Percentiles rank a stretch among this genome's conserved stretches.
Evolutionary conservation across 2,329 filamentous ascomycete species (phyloP).

Genomic region (Phaeoacremonium minimum): DNA sequence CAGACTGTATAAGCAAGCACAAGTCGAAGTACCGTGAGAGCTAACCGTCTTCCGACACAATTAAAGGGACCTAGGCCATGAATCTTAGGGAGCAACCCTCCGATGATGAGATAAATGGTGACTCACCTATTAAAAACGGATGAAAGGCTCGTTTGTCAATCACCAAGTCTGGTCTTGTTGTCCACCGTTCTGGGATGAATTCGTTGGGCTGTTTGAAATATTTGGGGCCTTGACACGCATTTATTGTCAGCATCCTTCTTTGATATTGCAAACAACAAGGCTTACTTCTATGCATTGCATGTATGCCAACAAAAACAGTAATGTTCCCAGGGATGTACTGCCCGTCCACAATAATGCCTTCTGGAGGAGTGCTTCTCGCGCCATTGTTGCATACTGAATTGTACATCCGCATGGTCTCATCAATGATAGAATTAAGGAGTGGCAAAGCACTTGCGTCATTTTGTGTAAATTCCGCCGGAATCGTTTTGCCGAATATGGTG

Average conservation of each 20-base stretch:
- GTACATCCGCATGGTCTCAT: conserved; percentile 7
- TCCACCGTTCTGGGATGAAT: conserved; percentile 29
- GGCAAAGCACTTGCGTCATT: conserved; percentile 1
- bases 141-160: conserved; percentile 14
- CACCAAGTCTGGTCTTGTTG: conserved; percentile 20
- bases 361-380: conserved; percentile 5
- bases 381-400: not conserved
- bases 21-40: no score
- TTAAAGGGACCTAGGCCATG: no score
- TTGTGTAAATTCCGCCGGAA: not conserved
- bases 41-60: no score
- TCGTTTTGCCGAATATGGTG: conserved; percentile 1
- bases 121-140: conserved; percentile 20
- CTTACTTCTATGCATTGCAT: conserved; percentile 2
- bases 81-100: no score
- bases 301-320: not conserved
- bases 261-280: not conserved
- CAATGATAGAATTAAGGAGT: conserved; percentile 6
- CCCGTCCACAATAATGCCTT: conserved; percentile 1
- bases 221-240: conserved; percentile 10
- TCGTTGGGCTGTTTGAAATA: conserved; percentile 15
- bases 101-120: no score
- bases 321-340: conserved; percentile 3
- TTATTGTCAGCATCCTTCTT: conserved; percentile 1
- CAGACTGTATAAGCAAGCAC: no score